Evolutionary conservation across 176 grass and related monocot species (phyloP), one percentile per base, ranked within the genome.

Genomic region (Themeda triandra): DNA sequence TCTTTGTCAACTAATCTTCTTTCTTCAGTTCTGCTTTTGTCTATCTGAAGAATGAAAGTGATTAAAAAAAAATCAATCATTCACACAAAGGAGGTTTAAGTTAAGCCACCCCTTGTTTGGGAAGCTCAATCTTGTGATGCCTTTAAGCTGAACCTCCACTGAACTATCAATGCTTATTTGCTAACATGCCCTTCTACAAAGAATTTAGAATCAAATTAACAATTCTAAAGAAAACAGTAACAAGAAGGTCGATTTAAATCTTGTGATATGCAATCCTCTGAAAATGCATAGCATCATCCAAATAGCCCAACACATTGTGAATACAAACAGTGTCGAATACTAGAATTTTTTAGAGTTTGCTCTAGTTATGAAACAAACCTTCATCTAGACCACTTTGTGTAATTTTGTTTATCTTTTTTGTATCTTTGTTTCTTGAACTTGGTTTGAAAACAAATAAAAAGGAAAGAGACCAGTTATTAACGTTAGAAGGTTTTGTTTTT

Each of bases 21-120:
- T 79, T 83, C 73, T 79, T 83, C 84, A 83, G 8, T 35, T 83
- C 78, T 83, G 13, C 64, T 75, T 83, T 83, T 86, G 10, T 79
- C 79, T 59, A 90, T 83, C 88, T 90, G 74, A 29, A 28, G 14
- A 77, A 77, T 36, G 41, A 36, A 46, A 80, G 37, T 17, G 23
- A 80, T 29, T 51, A 64, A n/a, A 54, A 56, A 82, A 13, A 83
- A 62, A 56, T 54, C 13, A 75, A 2, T 48, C 51, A 73, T 33
- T 78, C 64, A 42, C 39, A 33, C 35, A 77, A 85, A 18, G 46
- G 7, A n/a, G 17, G n/a, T 24, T n/a, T 45, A 33, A 72, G 8
- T 27, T 77, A 85, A 77, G 33, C 18, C 15, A 10, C 24, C 0
- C 23, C 31, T 24, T 76, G 54, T 37, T 68, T 32, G 36, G 17